Percentiles rank a stretch among this genome's conserved stretches.
Evolutionary conservation across 371 early-diverging fungal genomes (phyloP).

Genomic region (Zychaea mexicana): DNA sequence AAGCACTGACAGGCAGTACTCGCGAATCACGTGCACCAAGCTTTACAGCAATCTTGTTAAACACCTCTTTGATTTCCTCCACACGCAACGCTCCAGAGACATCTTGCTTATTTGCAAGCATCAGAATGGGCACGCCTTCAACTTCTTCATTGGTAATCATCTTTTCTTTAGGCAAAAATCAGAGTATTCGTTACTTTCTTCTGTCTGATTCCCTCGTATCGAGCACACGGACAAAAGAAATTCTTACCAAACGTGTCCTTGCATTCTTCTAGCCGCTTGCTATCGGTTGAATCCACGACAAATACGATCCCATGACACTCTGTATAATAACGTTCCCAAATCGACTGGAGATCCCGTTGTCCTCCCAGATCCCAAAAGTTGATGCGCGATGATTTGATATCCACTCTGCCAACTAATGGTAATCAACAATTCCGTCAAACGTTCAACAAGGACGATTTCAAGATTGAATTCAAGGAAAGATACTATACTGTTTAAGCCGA

Average conservation of each 20-base stretch:
- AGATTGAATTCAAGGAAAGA: not conserved
- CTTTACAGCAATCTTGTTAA: constrained; percentile 85
- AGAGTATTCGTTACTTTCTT: too few relatives aligned
- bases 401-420: constrained; percentile 78
- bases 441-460: not conserved
- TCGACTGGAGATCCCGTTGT: constrained; percentile 80
- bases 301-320: constrained; percentile 94
- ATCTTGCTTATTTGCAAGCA: constrained; percentile 96
- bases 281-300: constrained; percentile 89
- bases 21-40: constrained; percentile 77
- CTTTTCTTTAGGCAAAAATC: constrained; percentile 62
- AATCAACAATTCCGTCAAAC: not conserved
- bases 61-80: constrained; percentile 89
- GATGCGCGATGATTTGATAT: constrained; percentile 64
- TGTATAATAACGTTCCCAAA: constrained; percentile 95
- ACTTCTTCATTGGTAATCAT: constrained; percentile 76
- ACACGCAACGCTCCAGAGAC: constrained; percentile 68
- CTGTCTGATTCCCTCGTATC: too few relatives aligned
- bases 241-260: constrained; percentile 79
- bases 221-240: not conserved
- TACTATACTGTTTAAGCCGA: constrained; percentile 86
- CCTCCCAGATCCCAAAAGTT: constrained; percentile 98
- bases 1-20: constrained; percentile 76
- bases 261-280: constrained; percentile 81
- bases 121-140: constrained; percentile 89